These are phyloP conservation scores for Monosporozyma solicola DNA, from an alignment of 805 yeast species.

Conservation along the genomic window DNA sequence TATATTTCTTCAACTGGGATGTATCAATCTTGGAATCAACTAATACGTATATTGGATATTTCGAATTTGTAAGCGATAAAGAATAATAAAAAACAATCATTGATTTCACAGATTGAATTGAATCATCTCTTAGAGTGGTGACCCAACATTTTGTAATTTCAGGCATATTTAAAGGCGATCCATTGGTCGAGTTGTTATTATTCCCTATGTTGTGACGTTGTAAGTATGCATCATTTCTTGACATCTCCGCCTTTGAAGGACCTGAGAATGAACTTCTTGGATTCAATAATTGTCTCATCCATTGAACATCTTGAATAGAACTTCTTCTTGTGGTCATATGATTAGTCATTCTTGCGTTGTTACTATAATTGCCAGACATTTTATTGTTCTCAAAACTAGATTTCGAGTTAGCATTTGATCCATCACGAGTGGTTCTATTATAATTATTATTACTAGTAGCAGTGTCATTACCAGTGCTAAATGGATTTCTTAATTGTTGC, in stretches of 20 bases:
- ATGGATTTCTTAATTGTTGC: slow-evolving; percentile 1
- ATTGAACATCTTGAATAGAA: slow-evolving; percentile 27
- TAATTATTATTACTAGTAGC: too few relatives aligned
- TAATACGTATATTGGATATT: slow-evolving; percentile 19
- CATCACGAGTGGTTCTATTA: neutral
- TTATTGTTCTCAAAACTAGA: neutral
- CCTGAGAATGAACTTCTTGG: slow-evolving; percentile 32
- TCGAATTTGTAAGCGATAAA: slow-evolving; percentile 15
- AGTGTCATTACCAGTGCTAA: neutral
- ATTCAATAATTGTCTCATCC: slow-evolving; percentile 26
- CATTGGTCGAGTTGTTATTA: neutral
- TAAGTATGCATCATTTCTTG: neutral
- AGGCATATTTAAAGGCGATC: neutral
- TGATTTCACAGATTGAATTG: slow-evolving; percentile 16
- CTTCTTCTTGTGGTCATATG: slow-evolving; percentile 15
- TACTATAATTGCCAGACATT: neutral
- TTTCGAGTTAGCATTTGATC: neutral
- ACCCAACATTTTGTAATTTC: slow-evolving; percentile 20
- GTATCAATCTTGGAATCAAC: slow-evolving; percentile 14
- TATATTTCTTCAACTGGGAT: slow-evolving; percentile 5
- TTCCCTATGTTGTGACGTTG: neutral
- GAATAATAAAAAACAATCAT: slow-evolving; percentile 22
- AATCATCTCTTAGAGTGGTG: slow-evolving; percentile 18
- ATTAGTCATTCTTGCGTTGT: neutral
- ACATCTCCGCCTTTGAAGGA: slow-evolving; percentile 14